Evolutionary conservation across 2,329 filamentous ascomycete genomes (phyloP), one percentile per base, ranked within the genome.

Genomic region (Xylaria sp.): DNA sequence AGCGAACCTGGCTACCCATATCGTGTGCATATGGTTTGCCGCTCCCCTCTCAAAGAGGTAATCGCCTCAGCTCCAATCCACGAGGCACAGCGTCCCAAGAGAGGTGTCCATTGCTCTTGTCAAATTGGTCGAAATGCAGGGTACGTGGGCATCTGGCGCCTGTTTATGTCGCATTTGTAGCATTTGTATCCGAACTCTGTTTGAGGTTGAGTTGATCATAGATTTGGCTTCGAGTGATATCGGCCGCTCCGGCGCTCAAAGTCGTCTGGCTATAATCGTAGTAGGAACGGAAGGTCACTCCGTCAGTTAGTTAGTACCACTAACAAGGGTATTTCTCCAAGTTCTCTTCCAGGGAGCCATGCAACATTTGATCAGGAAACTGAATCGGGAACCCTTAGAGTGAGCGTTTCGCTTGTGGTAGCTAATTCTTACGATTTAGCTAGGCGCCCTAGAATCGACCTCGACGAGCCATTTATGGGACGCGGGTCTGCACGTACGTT

Each of bases 401-500:
- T 53, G 25, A 35, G n/a, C 10, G 21, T 18, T 64, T 32, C n/a
- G 50, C 42, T 50, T 58, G 44, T 40, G 42, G 27, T 59, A 50
- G 10, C 13, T 12, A 29, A 44, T n/a, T 54, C 25, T 65, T 37
- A 21, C 13, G 59, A 57, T 60, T 64, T n/a, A 42, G 62, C 60
- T 51, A 53, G 53, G 37, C 23, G 6, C 13, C 53, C 27, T 13
- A 23, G 55, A 51, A 63, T n/a, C 53, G 60, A 58, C 23, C 25
- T 40, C 37, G 32, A 54, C 55, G 57, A 65, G 25, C 10, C 32
- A 58, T 60, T 35, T 40, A 47, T 54, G 23, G 25, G 54, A 42
- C 54, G 40, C 32, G 21, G 23, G 37, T 37, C 70, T 68, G 60
- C 53, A 42, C 13, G 55, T 44, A 27, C 51, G 13, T 78, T 59